Conservation (phyloP, 306 rosid species). For the Glycyrrhiza uralensis region DNA sequence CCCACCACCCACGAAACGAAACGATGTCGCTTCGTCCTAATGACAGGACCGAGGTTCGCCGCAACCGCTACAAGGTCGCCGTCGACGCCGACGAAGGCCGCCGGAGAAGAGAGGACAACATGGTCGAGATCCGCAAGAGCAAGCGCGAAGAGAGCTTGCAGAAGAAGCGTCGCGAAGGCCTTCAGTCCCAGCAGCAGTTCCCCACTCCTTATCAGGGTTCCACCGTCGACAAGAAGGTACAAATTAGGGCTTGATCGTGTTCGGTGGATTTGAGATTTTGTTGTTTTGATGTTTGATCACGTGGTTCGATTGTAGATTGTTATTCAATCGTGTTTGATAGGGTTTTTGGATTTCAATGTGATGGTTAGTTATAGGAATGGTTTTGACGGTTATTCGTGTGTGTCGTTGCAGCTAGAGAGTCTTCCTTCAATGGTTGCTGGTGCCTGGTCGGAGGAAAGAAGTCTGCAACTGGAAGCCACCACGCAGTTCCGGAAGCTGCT, state of each 20-base stretch:
- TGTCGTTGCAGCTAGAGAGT: slow-evolving; percentile 59
- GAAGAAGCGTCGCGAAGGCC: slow-evolving; percentile 88
- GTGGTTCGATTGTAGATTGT: background rate
- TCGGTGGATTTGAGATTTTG: background rate
- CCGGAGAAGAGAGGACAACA: slow-evolving; percentile 72
- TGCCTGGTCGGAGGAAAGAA: slow-evolving; percentile 50
- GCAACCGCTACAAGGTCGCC: slow-evolving; percentile 78
- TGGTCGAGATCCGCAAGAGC: slow-evolving; percentile 86
- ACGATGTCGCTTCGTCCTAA: slow-evolving; percentile 75
- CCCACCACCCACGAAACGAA: background rate
- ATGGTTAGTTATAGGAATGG: background rate
- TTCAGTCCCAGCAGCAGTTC: slow-evolving; percentile 54
- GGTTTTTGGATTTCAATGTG: background rate
- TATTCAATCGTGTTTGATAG: background rate
- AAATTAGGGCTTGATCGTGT: slow-evolving; percentile 26
- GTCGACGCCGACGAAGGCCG: slow-evolving; percentile 86
- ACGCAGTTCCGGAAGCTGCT: slow-evolving; percentile 73
- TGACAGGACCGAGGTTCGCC: slow-evolving; percentile 73
- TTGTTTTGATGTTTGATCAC: background rate
- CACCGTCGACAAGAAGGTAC: slow-evolving; percentile 54
- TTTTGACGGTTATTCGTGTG: background rate
- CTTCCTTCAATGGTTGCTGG: slow-evolving; percentile 75
- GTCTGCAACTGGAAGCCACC: slow-evolving; percentile 71
- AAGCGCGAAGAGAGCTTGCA: slow-evolving; percentile 78
- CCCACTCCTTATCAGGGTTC: slow-evolving; percentile 39